Evolutionary conservation across 176 grass and related monocot species (phyloP).

Genomic region (Echinochloa phyllopogon): DNA sequence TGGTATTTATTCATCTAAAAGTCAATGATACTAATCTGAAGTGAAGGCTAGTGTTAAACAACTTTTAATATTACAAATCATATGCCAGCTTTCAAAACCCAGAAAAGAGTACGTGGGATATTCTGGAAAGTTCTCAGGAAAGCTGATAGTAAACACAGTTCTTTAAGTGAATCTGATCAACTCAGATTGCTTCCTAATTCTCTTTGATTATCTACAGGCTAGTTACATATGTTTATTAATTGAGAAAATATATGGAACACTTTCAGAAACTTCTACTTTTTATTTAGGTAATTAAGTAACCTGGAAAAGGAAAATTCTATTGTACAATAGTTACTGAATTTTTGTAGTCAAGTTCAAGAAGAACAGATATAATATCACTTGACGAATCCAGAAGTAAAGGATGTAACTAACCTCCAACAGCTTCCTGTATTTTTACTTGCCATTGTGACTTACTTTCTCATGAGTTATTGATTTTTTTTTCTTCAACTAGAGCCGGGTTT

Average conservation of each 20-base stretch:
- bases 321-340: neutral
- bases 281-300: neutral
- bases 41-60: neutral
- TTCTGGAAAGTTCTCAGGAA: constrained; percentile 14
- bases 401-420: constrained; percentile 3
- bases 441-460: constrained; percentile 28
- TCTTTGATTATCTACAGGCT: neutral
- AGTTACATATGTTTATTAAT: neutral
- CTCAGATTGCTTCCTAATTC: constrained; percentile 36
- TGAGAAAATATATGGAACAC: neutral
- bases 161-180: constrained; percentile 18
- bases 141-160: constrained; percentile 1
- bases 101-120: neutral
- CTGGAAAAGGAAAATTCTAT: neutral
- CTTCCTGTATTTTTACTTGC: neutral
- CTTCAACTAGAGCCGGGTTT: constrained; percentile 59
- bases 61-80: neutral
- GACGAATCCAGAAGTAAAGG: neutral
- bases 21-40: constrained; percentile 16
- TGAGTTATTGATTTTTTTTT: constrained; percentile 9
- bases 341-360: neutral
- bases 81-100: neutral
- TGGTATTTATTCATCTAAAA: constrained; percentile 31
- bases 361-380: neutral
- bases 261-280: neutral